Evolutionary conservation across 768 basidiomycete species (phyloP), one percentile per base, ranked within the genome.

Genomic region (Hygrophorus pudorinus): DNA sequence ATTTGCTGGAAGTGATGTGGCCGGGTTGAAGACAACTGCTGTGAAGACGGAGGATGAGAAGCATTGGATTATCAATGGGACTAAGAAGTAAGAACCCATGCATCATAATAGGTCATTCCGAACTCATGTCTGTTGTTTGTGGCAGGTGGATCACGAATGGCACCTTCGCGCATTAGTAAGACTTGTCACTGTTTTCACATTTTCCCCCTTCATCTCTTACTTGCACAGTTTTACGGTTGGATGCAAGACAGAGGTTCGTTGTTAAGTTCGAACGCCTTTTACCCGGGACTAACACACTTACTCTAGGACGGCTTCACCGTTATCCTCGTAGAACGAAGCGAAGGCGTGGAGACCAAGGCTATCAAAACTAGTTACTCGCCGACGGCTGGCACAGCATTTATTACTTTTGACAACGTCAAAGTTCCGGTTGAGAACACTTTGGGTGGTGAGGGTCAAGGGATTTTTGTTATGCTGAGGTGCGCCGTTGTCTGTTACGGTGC

Each of bases 281-380:
- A 27, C 21, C 5, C 20, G 21, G 14, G 14, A 20, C 43, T 36
- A 28, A 17, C 40, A 2, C 21, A 34, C 6, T 43, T 38, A 38
- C 27, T n/a, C 12, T 40, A 70, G 59, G 71, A 74, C 38, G 85
- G 86, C 8, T 76, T 93, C 48, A 87, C 90, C 16, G 85, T 89
- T 44, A 83, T 96, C 51, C 71, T 93, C 12, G 79, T 96, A 4
- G 87, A 90, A 54, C 78, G 89, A 13, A 70, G 72, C 5, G 84
- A 85, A 48, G 85, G 86, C 38, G 76, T 93, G 12, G 81, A 88
- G 61, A 92, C 90, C 1, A 85, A 80, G 56, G 63, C 75, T 6
- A 93, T 93, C 67, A 88, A 89, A 67, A 92, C 90, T 68, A 69
- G 69, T 38, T 85, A 85, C 57, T 89, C 88, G 0, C 61, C 83